phyloP scores from a whole-genome alignment of 495 filamentous ascomycete species.

The Zalerion maritima region DNA sequence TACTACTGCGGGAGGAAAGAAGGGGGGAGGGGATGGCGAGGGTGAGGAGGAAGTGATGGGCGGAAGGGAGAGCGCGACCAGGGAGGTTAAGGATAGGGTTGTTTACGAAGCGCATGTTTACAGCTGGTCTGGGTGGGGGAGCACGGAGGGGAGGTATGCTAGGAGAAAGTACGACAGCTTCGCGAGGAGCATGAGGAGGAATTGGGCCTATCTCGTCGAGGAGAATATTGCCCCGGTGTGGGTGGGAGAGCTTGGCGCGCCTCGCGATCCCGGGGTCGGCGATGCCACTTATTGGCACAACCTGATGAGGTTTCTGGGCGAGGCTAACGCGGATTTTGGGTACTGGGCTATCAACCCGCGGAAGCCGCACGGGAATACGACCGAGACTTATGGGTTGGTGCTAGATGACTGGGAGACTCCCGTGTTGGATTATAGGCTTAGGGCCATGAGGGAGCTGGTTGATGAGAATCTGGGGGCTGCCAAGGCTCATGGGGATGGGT shows the following conservation, averaged over 20 bases:
- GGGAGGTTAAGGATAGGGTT: slow-evolving; percentile 31
- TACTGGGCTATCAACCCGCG: slow-evolving; percentile 52
- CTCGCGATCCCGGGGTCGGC: slow-evolving; percentile 28
- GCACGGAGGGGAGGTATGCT: slow-evolving; percentile 32
- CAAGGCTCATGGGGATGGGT: no score
- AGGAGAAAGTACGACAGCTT: slow-evolving; percentile 40
- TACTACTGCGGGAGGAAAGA: no score
- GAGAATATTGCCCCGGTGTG: slow-evolving; percentile 43
- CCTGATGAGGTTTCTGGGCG: slow-evolving; percentile 36
- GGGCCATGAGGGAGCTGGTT: slow-evolving; percentile 38
- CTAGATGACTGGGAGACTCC: slow-evolving; percentile 42
- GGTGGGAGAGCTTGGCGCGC: slow-evolving; percentile 46
- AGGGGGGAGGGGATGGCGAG: slow-evolving; percentile 45
- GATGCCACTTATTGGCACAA: slow-evolving; percentile 46
- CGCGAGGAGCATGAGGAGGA: slow-evolving; percentile 38
- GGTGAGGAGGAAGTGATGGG: slow-evolving; percentile 42
- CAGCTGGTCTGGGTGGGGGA: slow-evolving; percentile 47
- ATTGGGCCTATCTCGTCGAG: slow-evolving; percentile 47
- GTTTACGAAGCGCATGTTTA: slow-evolving; percentile 52
- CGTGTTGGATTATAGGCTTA: slow-evolving; percentile 40
- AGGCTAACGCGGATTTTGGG: slow-evolving; percentile 42
- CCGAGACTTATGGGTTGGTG: slow-evolving; percentile 39
- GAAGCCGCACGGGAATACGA: slow-evolving; percentile 36
- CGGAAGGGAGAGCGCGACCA: slow-evolving; percentile 32
- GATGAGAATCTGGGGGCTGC: no score